phyloP scores from a whole-genome alignment of 768 basidiomycete genomes.

The Naganishia antarctica region DNA sequence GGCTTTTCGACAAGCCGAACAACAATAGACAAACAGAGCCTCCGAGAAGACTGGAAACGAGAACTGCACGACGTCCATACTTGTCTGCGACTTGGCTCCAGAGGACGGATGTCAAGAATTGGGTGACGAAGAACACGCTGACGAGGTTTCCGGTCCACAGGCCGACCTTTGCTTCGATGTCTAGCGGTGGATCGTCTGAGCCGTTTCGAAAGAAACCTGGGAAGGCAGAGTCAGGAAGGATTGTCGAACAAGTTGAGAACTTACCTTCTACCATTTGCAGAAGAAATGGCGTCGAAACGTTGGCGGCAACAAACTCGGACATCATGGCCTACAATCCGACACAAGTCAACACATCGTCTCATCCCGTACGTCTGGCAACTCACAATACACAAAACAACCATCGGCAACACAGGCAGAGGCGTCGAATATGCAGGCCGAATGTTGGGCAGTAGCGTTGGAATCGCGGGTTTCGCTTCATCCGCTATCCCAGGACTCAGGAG shows the following conservation, averaged over 20 bases:
- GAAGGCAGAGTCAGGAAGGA: not conserved
- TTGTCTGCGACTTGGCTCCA: conserved; percentile 96
- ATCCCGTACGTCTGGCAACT: conserved; percentile 44
- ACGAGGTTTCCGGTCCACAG: conserved; percentile 88
- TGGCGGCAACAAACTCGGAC: conserved; percentile 89
- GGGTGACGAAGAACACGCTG: conserved; percentile 93
- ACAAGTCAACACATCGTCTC: not conserved
- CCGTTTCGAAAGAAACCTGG: conserved; percentile 44
- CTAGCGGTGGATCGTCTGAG: conserved; percentile 58
- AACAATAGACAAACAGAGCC: conserved; percentile 57
- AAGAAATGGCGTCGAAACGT: conserved; percentile 84
- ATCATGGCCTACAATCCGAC: conserved; percentile 70
- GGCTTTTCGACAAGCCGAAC: conserved; percentile 51
- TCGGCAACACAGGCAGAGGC: conserved; percentile 76
- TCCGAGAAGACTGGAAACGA: conserved; percentile 78
- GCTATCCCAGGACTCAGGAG: not conserved
- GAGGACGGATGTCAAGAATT: conserved; percentile 87
- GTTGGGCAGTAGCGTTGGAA: conserved; percentile 44
- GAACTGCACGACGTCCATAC: conserved; percentile 78
- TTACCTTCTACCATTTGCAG: conserved; percentile 88
- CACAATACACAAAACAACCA: conserved; percentile 88
- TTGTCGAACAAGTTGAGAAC: not conserved
- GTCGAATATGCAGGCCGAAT: conserved; percentile 54
- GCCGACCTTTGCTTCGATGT: conserved; percentile 77
- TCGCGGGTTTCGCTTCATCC: conserved; percentile 25